These are phyloP conservation scores for Saccharum spontaneum DNA, from an alignment of 176 grass and related monocot species.

Conservation along the genomic window DNA sequence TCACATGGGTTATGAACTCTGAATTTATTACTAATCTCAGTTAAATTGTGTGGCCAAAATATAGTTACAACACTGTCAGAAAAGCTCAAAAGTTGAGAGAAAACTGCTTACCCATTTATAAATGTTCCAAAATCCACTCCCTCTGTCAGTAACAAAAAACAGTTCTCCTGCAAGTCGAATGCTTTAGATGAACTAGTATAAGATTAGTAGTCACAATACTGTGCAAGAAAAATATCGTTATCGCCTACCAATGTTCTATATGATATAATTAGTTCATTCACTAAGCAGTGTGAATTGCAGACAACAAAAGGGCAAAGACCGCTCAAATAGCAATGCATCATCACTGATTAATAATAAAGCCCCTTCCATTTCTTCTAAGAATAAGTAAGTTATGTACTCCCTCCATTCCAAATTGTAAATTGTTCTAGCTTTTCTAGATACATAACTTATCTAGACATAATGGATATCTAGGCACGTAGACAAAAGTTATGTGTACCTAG, in stretches of 20 bases:
- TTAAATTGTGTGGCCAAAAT: neutral
- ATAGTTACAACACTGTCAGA: neutral
- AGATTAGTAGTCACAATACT: neutral
- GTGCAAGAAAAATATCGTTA: neutral
- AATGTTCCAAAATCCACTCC: slow-evolving; percentile 91
- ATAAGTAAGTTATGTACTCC: neutral
- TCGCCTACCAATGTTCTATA: neutral
- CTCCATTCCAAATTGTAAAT: too few relatives aligned
- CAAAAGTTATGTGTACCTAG: too few relatives aligned
- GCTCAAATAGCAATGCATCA: slow-evolving; percentile 7
- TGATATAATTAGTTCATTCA: slow-evolving; percentile 5
- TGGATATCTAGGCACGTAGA: too few relatives aligned
- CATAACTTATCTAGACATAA: neutral
- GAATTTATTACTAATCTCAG: slow-evolving; percentile 21
- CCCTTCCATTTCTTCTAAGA: neutral
- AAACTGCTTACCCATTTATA: slow-evolving; percentile 80
- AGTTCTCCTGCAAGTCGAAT: slow-evolving; percentile 67
- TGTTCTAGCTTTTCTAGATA: too few relatives aligned
- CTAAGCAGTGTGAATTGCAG: slow-evolving; percentile 8
- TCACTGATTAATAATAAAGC: neutral
- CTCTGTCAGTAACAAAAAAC: slow-evolving; percentile 91
- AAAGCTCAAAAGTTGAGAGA: slow-evolving; percentile 4
- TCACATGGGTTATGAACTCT: neutral
- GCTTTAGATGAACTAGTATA: slow-evolving; percentile 18
- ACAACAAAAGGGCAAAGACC: slow-evolving; percentile 14